Evolutionary conservation across 176 grass and related monocot genomes (phyloP), one percentile per base, ranked within the genome.

Genomic region (Miscanthus lutarioriparius): DNA sequence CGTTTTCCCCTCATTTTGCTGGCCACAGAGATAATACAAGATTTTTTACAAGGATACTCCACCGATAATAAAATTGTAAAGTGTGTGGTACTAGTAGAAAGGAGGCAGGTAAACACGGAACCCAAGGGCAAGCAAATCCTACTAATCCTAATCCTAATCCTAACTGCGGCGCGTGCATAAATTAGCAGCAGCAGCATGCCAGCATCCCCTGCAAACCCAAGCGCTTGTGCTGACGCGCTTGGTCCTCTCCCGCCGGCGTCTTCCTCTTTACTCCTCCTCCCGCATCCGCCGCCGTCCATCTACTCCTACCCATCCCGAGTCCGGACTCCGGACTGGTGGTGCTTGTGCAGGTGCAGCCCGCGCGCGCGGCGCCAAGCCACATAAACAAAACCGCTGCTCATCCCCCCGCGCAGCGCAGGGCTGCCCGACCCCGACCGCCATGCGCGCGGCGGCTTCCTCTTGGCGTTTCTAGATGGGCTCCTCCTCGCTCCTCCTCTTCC

Each of bases 391-490:
- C 43, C 13, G 43, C 11, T 45, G 40, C 40, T 43, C 40, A 47
- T 15, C 13, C 44, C 35, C 35, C 43, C 53, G 10, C 40, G 40
- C 40, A 7, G 37, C 5, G 37, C 41, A 5, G 15, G 4, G 40
- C 64, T 27, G 48, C 54, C 47, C 54, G 54, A 59, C 27, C 54
- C 47, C 54, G 54, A 59, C 27, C 30, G 69, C 82, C 88, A 93
- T 91, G 88, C 91, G 77, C 85, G 76, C 79, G 89, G 86, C 91
- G 58, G 45, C 77, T 88, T 91, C 79, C 68, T 36, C n/a, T 91
- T 93, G 91, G 89, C 89, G 84, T 81, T 88, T 91, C 15, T 91
- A 89, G 91, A 94, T 94, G 91, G 91, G 88, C 87, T 94, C 91
- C 84, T 91, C 88, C 85, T 86, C 88, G 23, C 85, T 90, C 63